Evolutionary conservation across 345 rosid species (phyloP), one percentile per base, ranked within the genome.

Genomic region (Stellera chamaejasme): DNA sequence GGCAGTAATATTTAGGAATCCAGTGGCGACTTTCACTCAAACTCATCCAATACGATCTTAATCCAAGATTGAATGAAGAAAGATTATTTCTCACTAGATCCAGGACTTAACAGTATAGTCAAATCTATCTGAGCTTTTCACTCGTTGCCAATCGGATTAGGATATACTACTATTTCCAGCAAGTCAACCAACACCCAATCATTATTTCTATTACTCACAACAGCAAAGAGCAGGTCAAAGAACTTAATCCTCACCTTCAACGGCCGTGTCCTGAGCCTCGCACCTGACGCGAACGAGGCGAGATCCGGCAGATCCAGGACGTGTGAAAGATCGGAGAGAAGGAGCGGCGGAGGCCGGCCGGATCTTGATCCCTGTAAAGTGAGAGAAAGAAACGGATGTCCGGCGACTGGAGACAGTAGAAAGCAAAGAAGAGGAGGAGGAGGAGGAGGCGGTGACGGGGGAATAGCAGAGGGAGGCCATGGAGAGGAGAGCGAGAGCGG

Each of bases 211-310:
- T 7, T 2, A 50, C 25, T 32, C 11, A 5, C 23, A 50, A 45
- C 15, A 2, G 43, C 23, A 19, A 19, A 52, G 7, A 14, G 14
- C 14, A 51, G 45, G 32, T 2, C 13, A 46, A 28, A 52, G 10
- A 15, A 9, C 13, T 45, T 28, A 28, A 58, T 50, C 27, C 65
- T 39, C 11, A 66, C 75, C 71, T 3, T 66, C 64, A 11, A 66
- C 55, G 13, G 68, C 68, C 5, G 71, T 66, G 4, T 71, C 43
- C 41, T 66, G 71, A 52, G 71, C 71, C 45, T 71, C 71, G 56
- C 70, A 66, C 3, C 66, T 61, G 43, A 71, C 16, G 12, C 64
- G 59, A 13, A 58, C 58, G 54, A 49, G 43, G 26, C 64, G 71
- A 23, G 16, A 39, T 25, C 47, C 44, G 59, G 52, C 44, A 15